phyloP scores from a whole-genome alignment of 129 eudicot genomes.

The Kitagawia praeruptora region DNA sequence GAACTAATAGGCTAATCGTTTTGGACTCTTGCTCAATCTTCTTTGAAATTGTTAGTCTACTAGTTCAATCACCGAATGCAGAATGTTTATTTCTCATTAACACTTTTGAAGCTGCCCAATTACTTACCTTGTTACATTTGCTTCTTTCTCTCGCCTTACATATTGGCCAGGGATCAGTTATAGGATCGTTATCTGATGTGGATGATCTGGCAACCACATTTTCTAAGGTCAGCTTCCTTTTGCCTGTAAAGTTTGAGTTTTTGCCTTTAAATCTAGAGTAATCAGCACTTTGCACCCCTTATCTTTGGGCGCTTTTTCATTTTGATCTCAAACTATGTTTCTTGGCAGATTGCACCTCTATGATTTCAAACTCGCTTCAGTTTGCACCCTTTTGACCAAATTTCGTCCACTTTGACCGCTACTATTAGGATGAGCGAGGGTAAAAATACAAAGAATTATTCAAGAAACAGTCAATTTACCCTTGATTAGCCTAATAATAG shows the following conservation, averaged over 20 bases:
- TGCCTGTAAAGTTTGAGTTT: background rate
- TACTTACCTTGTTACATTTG: background rate
- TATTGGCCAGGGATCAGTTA: slow-evolving; percentile 48
- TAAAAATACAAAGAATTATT: too few species aligned
- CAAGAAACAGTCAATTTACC: too few species aligned
- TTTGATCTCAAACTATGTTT: too few species aligned
- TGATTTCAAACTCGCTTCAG: too few species aligned
- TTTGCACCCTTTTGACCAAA: too few species aligned
- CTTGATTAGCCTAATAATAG: too few species aligned
- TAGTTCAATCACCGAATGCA: background rate
- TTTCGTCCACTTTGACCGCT: too few species aligned
- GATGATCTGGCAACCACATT: slow-evolving; percentile 90
- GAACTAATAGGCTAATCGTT: background rate
- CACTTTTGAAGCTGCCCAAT: slow-evolving; percentile 1
- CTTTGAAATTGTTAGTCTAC: background rate
- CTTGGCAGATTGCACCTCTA: too few species aligned
- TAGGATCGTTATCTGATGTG: slow-evolving; percentile 68
- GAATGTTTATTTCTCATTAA: background rate
- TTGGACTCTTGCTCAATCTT: background rate
- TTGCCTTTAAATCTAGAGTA: background rate
- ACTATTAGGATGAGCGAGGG: too few species aligned
- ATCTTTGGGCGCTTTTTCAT: too few species aligned
- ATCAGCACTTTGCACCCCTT: too few species aligned
- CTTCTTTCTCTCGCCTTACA: background rate
- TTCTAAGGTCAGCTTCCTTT: slow-evolving; percentile 59